Evolutionary conservation across 148 eudicot genomes (phyloP), one percentile per base, ranked within the genome.

Genomic region (Amaranthus hypochondriacus): DNA sequence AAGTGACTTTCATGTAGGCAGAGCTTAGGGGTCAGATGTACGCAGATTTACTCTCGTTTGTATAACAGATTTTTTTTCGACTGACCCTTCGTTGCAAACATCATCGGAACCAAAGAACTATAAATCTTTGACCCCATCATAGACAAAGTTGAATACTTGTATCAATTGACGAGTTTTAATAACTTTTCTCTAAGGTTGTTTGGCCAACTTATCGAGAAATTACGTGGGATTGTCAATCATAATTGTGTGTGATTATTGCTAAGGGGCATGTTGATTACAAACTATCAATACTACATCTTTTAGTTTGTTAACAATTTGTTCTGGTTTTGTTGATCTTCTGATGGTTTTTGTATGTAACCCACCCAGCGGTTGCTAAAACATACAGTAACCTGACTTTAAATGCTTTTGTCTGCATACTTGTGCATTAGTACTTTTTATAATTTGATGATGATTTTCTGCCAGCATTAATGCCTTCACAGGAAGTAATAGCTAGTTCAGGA

Each of bases 381-480:
- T 70, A 21, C 44, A n/a, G 8, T 70, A 56, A 11, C 51, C 4
- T 15, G 15, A 56, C 5, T 61, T 52, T 49, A 7, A 2, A 51
- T 39, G 43, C 18, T 4, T 47, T 72, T 47, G 46, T 58, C 47
- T 21, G 55, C n/a, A 70, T 55, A 15, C 12, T 21, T 15, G 62
- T 74, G 15, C 50, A 14, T 49, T 55, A 18, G 11, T 49, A 66
- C 47, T 48, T 60, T 54, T 61, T 62, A 68, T 78, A 69, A 78
- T 78, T 69, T 82, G 81, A 81, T 89, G 69, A 77, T 82, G 86
- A 85, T 79, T 80, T 81, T 81, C 56, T 79, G 76, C 78, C 82
- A 79, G 86, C 82, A 81, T 77, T 84, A 76, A 63, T 81, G 78
- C 83, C 74, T 83, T 80, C 73, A 12, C 85, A 95, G 99, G 92